These are phyloP conservation scores for Xylogone sp. DNA, from an alignment of 2,329 filamentous ascomycete genomes.

Conservation along the genomic window DNA sequence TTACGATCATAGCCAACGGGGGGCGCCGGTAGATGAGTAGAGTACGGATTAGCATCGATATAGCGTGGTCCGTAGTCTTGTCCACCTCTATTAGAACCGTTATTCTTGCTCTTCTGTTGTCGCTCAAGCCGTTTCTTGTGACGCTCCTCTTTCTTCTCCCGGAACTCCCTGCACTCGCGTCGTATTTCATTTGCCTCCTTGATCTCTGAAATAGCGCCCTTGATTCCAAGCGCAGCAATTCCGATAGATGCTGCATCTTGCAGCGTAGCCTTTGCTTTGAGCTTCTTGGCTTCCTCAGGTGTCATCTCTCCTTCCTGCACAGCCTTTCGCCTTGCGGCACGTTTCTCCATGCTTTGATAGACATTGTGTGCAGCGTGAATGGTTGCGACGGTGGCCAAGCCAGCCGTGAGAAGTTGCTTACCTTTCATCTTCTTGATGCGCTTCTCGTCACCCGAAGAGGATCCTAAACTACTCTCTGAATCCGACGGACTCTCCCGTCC, in stretches of 20 bases:
- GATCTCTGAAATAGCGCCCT: constrained; percentile 60
- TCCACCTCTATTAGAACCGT: constrained; percentile 19
- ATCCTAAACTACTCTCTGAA: constrained; percentile 47
- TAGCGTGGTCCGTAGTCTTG: constrained; percentile 36
- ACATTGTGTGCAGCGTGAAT: constrained; percentile 66
- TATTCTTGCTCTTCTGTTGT: constrained; percentile 26
- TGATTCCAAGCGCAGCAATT: constrained; percentile 64
- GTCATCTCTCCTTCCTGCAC: constrained; percentile 62
- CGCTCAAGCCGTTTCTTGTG: constrained; percentile 42
- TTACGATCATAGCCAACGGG: constrained; percentile 24
- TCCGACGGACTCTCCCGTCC: constrained; percentile 26
- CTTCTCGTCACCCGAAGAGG: constrained; percentile 59
- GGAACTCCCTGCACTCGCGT: constrained; percentile 51
- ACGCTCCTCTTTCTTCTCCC: constrained; percentile 41
- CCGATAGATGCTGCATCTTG: constrained; percentile 64
- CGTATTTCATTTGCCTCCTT: constrained; percentile 63
- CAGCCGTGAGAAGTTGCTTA: constrained; percentile 63
- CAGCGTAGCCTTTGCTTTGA: constrained; percentile 59
- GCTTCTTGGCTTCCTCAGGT: constrained; percentile 57
- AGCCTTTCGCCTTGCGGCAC: constrained; percentile 54
- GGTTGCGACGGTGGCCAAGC: constrained; percentile 63
- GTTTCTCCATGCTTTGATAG: constrained; percentile 60
- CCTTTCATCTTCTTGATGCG: constrained; percentile 60
- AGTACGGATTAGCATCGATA: constrained; percentile 42
- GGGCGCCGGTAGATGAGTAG: constrained; percentile 26